Percentiles rank a stretch among this genome's conserved stretches.
Evolutionary conservation across 31 red algal genomes (phyloP).

Genomic region (Asparagopsis taxiformis): DNA sequence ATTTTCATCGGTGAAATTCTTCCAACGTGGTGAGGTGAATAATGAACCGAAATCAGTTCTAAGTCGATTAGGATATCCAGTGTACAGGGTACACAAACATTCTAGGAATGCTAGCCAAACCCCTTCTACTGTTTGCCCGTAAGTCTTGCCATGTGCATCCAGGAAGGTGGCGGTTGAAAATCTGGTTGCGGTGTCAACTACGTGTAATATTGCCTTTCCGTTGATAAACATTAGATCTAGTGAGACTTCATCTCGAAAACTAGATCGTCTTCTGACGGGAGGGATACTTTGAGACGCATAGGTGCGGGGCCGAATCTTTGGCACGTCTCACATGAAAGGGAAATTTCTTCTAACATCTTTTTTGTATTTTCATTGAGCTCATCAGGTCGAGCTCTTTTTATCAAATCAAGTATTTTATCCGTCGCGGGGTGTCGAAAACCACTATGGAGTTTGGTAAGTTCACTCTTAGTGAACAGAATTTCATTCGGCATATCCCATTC

Average conservation of each 20-base stretch:
- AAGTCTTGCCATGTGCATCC: neutral
- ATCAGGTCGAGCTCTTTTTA: conserved; percentile 1
- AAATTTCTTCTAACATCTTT: neutral
- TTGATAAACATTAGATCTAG: conserved; percentile 8
- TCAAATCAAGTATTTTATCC: conserved; percentile 4
- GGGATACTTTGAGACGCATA: neutral
- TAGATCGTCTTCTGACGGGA: conserved; percentile 5
- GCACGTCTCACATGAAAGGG: neutral
- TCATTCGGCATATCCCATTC: too few relatives aligned
- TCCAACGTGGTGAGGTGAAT: conserved; percentile 4
- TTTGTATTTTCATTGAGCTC: conserved; percentile 1
- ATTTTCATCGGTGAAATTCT: neutral
- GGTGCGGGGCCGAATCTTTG: conserved; percentile 3
- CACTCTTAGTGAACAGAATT: neutral
- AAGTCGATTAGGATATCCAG: conserved; percentile 9
- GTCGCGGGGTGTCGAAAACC: conserved; percentile 10
- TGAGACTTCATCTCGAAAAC: conserved; percentile 14
- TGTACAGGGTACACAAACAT: conserved; percentile 8
- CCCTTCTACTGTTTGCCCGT: neutral
- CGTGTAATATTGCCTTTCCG: conserved; percentile 1
- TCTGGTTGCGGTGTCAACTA: conserved; percentile 13
- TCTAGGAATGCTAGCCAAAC: conserved; percentile 10
- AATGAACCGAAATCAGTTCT: conserved; percentile 6
- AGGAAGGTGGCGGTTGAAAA: conserved; percentile 5
- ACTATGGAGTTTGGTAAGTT: conserved; percentile 1